A percentile compares a stretch with the other conserved stretches of the same genome.
phyloP scores from a whole-genome alignment of 768 basidiomycete species.

The Suillus subalutaceus region DNA sequence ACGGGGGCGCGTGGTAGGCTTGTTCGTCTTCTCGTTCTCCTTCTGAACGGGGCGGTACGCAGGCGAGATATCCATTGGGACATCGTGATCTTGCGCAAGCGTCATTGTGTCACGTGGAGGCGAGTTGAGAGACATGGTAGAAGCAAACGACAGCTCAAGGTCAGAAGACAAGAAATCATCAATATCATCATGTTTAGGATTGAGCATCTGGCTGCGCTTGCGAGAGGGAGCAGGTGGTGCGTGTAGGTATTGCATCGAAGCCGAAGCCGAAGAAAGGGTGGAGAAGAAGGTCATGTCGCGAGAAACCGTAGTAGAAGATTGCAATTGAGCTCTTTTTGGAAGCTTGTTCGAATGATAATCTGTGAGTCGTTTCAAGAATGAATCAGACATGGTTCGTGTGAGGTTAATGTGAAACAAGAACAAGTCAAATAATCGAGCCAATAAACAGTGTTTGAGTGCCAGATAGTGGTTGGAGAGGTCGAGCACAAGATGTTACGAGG shows the following conservation, averaged over 20 bases:
- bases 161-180: slow-evolving; percentile 77
- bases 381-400: slow-evolving; percentile 29
- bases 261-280: slow-evolving; percentile 37
- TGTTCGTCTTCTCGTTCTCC: slow-evolving; percentile 32
- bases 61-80: slow-evolving; percentile 86
- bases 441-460: slow-evolving; percentile 20
- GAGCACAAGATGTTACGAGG: neutral
- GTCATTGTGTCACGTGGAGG: slow-evolving; percentile 54
- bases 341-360: slow-evolving; percentile 48
- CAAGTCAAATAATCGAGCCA: slow-evolving; percentile 24
- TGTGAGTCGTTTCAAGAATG: slow-evolving; percentile 43
- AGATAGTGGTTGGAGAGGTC: slow-evolving; percentile 15
- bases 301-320: slow-evolving; percentile 28
- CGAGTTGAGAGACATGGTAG: slow-evolving; percentile 78
- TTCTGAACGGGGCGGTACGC: slow-evolving; percentile 40
- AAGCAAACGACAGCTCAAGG: slow-evolving; percentile 81
- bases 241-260: slow-evolving; percentile 48
- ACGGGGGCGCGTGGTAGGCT: slow-evolving; percentile 52
- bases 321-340: slow-evolving; percentile 42
- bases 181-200: slow-evolving; percentile 49
- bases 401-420: slow-evolving; percentile 22
- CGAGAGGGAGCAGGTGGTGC: slow-evolving; percentile 45
- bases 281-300: slow-evolving; percentile 61
- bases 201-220: slow-evolving; percentile 49
- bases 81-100: slow-evolving; percentile 52